Conservation (phyloP, 2,329 filamentous ascomycete species). For the Cladosporium sphaerospermum region DNA sequence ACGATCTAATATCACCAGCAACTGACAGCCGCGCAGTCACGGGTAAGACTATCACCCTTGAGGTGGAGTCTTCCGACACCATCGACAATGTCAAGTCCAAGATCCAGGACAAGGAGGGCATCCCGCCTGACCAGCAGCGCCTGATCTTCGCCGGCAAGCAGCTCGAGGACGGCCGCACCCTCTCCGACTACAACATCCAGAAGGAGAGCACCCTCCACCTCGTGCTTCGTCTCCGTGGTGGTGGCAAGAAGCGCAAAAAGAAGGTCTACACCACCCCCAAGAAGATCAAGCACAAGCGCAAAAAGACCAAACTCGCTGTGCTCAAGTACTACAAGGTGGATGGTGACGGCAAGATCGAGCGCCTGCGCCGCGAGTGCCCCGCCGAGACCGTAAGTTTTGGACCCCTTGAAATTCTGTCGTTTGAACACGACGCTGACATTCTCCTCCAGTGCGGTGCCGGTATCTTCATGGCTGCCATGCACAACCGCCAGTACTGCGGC, state of each 20-base stretch:
- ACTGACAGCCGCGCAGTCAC: constrained; percentile 50
- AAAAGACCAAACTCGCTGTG: constrained; percentile 99
- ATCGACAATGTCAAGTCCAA: constrained; percentile 99
- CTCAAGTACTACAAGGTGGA: constrained; percentile 99
- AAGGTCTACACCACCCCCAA: constrained; percentile 99
- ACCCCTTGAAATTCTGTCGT: background rate
- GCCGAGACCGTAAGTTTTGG: constrained; percentile 67
- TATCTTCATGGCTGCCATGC: constrained; percentile 99
- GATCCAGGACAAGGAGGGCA: constrained; percentile 96
- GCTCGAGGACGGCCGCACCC: constrained; percentile 97
- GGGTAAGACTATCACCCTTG: constrained; percentile 99
- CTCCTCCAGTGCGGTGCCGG: constrained; percentile 80
- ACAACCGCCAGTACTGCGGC: constrained; percentile 97
- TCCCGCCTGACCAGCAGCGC: constrained; percentile 97
- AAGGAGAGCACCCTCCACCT: constrained; percentile 99
- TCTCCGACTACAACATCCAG: constrained; percentile 99
- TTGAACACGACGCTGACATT: constrained; percentile 31
- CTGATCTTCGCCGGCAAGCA: constrained; percentile 99
- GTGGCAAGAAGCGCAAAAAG: constrained; percentile 99
- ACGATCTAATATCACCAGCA: background rate
- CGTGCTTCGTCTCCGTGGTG: constrained; percentile 96
- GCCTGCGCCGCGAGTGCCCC: constrained; percentile 96
- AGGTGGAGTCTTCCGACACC: constrained; percentile 99
- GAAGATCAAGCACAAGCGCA: constrained; percentile 99
- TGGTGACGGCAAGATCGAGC: constrained; percentile 99